A percentile compares a stretch with the other conserved stretches of the same genome.
phyloP scores from a whole-genome alignment of 1,284 basidiomycete genomes.

The Ustilago cynodontis region DNA sequence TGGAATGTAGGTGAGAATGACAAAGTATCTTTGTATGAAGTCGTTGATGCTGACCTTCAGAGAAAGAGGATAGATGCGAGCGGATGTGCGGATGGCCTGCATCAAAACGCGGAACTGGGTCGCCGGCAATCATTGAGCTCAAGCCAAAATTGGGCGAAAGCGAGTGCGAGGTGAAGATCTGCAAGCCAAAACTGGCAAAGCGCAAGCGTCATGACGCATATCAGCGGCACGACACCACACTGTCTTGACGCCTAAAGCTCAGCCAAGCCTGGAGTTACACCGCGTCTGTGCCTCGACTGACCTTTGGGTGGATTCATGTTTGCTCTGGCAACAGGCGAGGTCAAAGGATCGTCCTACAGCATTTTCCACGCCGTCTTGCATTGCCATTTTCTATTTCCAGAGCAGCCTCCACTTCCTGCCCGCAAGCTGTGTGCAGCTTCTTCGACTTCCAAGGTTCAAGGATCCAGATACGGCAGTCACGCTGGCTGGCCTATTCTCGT shows the following conservation, averaged over 20 bases:
- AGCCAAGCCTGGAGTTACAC: conserved; percentile 9
- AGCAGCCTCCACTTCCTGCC: not conserved
- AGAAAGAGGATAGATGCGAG: conserved; percentile 1
- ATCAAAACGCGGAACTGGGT: conserved; percentile 24
- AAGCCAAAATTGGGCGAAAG: not conserved
- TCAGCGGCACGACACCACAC: conserved; percentile 11
- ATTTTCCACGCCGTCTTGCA: conserved; percentile 5
- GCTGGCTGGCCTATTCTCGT: too few relatives aligned
- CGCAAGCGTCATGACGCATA: conserved; percentile 43
- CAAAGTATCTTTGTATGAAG: not conserved
- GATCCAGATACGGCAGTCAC: too few relatives aligned
- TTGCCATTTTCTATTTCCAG: conserved; percentile 24
- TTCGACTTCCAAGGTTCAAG: too few relatives aligned
- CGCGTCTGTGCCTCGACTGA: too few relatives aligned
- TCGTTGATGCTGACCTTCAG: not conserved
- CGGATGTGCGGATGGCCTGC: conserved; percentile 31
- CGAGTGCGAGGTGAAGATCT: conserved; percentile 18
- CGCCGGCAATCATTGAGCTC: conserved; percentile 16
- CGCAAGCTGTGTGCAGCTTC: not conserved
- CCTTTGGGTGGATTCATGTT: too few relatives aligned
- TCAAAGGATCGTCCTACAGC: conserved; percentile 14
- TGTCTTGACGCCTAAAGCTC: not conserved
- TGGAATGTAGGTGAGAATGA: conserved; percentile 1
- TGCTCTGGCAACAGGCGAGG: conserved; percentile 9
- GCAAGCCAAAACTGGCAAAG: conserved; percentile 5